Percentiles rank a stretch among this genome's conserved stretches.
phyloP scores from a whole-genome alignment of 2,329 filamentous ascomycete genomes.

The Emmonsiellopsis sp. region DNA sequence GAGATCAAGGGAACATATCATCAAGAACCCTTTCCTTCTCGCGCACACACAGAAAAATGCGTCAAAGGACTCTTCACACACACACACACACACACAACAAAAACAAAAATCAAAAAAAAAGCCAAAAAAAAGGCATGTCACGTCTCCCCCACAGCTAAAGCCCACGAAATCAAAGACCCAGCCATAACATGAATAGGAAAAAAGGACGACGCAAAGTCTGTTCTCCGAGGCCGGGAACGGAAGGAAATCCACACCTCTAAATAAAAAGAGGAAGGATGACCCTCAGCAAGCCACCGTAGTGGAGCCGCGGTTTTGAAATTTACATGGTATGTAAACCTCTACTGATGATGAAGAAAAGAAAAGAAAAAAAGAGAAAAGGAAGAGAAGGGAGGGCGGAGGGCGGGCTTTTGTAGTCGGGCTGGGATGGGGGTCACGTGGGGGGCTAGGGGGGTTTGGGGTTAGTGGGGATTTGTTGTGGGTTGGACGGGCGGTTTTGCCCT shows the following conservation, averaged over 20 bases:
- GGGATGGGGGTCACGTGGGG: slow-evolving; percentile 18
- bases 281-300: slow-evolving; percentile 40
- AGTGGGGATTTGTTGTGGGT: neutral
- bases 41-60: no score
- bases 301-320: slow-evolving; percentile 39
- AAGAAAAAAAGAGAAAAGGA: slow-evolving; percentile 31
- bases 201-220: slow-evolving; percentile 34
- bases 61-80: no score
- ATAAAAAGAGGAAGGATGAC: slow-evolving; percentile 25
- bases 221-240: slow-evolving; percentile 42
- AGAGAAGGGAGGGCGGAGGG: slow-evolving; percentile 12
- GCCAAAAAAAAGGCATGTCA: slow-evolving; percentile 22
- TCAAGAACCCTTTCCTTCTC: no score
- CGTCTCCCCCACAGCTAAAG: slow-evolving; percentile 40
- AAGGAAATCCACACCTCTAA: slow-evolving; percentile 38
- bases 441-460: slow-evolving; percentile 8
- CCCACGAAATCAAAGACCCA: slow-evolving; percentile 32
- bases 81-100: neutral
- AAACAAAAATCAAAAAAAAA: slow-evolving; percentile 1
- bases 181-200: slow-evolving; percentile 31
- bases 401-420: slow-evolving; percentile 21
- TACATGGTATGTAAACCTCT: slow-evolving; percentile 42
- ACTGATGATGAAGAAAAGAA: slow-evolving; percentile 40
- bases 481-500: slow-evolving; percentile 11
- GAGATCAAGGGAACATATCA: no score